Base-by-base conservation (phyloP, 352 stramenopile species). In the Pythium brachiatum region DNA sequence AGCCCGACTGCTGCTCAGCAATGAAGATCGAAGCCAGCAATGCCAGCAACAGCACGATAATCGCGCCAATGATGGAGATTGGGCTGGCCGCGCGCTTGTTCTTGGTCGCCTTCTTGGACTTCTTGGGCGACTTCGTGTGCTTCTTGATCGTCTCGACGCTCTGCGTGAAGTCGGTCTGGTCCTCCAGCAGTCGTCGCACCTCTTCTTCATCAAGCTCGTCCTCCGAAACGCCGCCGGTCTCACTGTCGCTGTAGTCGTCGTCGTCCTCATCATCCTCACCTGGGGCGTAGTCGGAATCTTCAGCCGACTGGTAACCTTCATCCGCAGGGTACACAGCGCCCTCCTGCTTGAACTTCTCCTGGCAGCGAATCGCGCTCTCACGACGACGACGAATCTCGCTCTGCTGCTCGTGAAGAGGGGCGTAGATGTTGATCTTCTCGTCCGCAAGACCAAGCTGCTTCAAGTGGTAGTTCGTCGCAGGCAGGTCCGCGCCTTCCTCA, bases 351-450 rank as follows among this genome's bases (percentile, higher is more conserved):
- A 83, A 86, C 58, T 66, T 69, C 25, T 73, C 61, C 52, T 73
- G 66, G 50, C 65, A 68, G 18, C 65, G 65, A 50, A 76, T 78
- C 23, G 75, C 62, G 21, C 83, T 79, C 29, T 88, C 78, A 20
- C 83, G 78, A 31, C 85, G 66, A 20, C 77, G 79, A 13, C 81
- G 79, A 25, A 92, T 72, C 58, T 90, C 79, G 26, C 78, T 51
- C 66, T 91, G 67, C 68, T 93, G 81, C 50, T 86, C 77, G 7
- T 80, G 69, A 18, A 87, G 44, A 1, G 84, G 79, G 5, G 80
- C 80, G 51, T 93, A 93, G 39, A 93, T 93, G 62, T 93, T 84
- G 59, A 93, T 77, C 68, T 89, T 88, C 39, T 91, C 72, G 46
- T 86, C 69, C 29, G 53, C 68, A 2, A 91, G 67, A 18, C 84